Percentiles rank a stretch among this genome's conserved stretches.
These are phyloP conservation scores for Acanthamoeba sp. DNA, from an alignment of 208 protist genomes.

Conservation along the genomic window DNA sequence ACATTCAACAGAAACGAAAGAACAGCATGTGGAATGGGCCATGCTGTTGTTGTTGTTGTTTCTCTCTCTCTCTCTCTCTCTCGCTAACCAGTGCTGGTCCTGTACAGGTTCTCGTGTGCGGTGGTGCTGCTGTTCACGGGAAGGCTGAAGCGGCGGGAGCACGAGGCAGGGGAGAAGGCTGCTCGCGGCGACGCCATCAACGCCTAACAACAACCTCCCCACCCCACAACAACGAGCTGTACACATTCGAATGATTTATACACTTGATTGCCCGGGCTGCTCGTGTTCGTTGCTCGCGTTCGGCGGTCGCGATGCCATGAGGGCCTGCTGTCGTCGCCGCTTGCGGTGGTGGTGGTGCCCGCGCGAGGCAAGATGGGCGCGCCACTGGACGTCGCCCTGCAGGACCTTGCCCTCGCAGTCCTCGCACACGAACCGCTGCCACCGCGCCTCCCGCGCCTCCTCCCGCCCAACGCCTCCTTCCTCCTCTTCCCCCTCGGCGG, in stretches of 20 bases:
- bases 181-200: neutral
- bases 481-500: neutral
- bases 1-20: too few relatives aligned
- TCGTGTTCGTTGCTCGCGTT: too few relatives aligned
- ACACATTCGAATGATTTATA: too few relatives aligned
- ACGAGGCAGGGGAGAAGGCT: neutral
- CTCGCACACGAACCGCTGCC: conserved; percentile 59
- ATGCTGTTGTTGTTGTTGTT: too few relatives aligned
- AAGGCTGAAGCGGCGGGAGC: neutral
- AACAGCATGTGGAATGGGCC: too few relatives aligned
- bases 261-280: too few relatives aligned
- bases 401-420: conserved; percentile 56
- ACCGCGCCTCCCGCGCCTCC: neutral
- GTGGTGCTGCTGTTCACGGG: neutral
- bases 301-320: neutral
- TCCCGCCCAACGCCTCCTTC: neutral
- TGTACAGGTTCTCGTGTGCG: neutral
- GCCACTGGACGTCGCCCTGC: conserved; percentile 60
- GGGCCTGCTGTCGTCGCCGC: neutral
- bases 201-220: neutral
- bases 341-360: conserved; percentile 43
- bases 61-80: neutral
- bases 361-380: conserved; percentile 8
- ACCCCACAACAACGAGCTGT: too few relatives aligned
- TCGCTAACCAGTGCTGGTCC: too few relatives aligned